A percentile compares a stretch with the other conserved stretches of the same genome.
Evolutionary conservation across 495 filamentous ascomycete species (phyloP).

Genomic region (Recurvomyces mirabilis): DNA sequence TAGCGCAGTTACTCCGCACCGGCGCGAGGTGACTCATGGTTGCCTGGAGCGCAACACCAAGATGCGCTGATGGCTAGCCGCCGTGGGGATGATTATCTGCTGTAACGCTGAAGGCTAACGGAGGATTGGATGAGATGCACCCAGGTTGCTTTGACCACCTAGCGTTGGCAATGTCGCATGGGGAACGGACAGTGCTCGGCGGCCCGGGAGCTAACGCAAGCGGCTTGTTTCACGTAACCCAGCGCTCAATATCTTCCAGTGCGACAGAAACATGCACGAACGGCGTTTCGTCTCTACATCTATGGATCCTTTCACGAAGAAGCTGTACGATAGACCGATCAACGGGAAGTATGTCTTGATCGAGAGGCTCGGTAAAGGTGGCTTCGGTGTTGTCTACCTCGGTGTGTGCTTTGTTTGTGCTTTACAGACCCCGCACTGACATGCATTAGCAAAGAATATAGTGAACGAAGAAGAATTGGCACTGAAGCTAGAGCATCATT

Average conservation of each 20-base stretch:
- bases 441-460: neutral
- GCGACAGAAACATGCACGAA: no score
- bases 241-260: no score
- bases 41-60: neutral
- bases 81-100: neutral
- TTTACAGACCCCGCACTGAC: neutral
- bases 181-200: no score
- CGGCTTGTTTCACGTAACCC: no score
- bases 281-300: neutral
- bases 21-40: slow-evolving; percentile 3
- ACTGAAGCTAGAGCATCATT: slow-evolving; percentile 4
- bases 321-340: neutral
- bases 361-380: neutral
- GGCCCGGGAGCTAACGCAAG: no score
- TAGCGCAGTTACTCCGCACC: neutral
- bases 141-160: no score
- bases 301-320: neutral
- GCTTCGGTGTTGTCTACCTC: neutral
- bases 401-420: neutral
- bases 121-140: neutral
- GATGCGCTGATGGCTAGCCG: neutral
- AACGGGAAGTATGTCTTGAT: neutral
- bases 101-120: neutral
- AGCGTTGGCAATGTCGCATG: no score
- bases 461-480: neutral